phyloP scores from a whole-genome alignment of 1,284 basidiomycete genomes.

The Melampsora americana region DNA sequence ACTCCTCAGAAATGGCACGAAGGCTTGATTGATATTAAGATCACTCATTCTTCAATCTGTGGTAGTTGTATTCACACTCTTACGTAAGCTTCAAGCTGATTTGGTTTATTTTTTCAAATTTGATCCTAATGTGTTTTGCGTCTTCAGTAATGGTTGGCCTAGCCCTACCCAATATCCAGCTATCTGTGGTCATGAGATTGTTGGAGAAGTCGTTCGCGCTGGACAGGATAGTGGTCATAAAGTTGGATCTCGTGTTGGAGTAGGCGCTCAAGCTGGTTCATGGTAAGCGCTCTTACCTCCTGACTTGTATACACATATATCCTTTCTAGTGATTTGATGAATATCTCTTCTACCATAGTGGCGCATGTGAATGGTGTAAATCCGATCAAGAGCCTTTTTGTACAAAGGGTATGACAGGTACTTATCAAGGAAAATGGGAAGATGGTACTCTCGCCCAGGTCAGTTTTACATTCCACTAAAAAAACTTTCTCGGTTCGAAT shows the following conservation, averaged over 20 bases:
- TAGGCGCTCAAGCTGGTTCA: slow-evolving; percentile 29
- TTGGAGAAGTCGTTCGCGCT: slow-evolving; percentile 26
- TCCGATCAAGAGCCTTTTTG: slow-evolving; percentile 18
- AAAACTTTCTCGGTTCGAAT: not conserved
- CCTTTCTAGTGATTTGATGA: not conserved
- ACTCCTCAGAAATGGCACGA: slow-evolving; percentile 31
- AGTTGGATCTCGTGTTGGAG: slow-evolving; percentile 23
- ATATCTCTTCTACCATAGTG: slow-evolving; percentile 13
- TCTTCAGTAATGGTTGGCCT: slow-evolving; percentile 33
- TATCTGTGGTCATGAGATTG: slow-evolving; percentile 38
- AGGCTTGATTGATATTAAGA: slow-evolving; percentile 19
- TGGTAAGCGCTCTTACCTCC: slow-evolving; percentile 20
- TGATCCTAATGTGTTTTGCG: not conserved
- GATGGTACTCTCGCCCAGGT: slow-evolving; percentile 32
- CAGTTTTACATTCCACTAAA: not conserved
- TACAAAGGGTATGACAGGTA: slow-evolving; percentile 17
- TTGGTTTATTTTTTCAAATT: too few species aligned
- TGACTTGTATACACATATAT: not conserved
- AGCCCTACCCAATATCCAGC: slow-evolving; percentile 30
- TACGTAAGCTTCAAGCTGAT: not conserved
- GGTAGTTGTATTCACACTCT: slow-evolving; percentile 42
- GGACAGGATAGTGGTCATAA: slow-evolving; percentile 29
- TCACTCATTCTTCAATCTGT: slow-evolving; percentile 36
- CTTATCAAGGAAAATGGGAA: slow-evolving; percentile 38
- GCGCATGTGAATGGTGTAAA: slow-evolving; percentile 24